Evolutionary conservation across 2,329 filamentous ascomycete species (phyloP), one percentile per base, ranked within the genome.

Genomic region (Shiraia sp.): DNA sequence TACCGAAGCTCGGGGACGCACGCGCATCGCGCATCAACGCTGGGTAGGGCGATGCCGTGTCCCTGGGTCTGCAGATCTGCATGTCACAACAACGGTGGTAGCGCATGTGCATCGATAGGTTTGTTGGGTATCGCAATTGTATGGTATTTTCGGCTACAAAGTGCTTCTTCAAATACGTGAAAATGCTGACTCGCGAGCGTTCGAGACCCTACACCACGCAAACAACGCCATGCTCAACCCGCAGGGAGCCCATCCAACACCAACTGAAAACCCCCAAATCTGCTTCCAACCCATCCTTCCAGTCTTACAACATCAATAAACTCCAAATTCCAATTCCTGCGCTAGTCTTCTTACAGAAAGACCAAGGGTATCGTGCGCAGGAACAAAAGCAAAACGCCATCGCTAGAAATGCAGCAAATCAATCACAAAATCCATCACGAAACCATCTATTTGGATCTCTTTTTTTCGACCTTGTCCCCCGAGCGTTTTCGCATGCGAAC

Each of bases 141-240:
- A 42, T 47, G 13, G 23, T 49, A 42, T 51, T 45, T 33, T 36
- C 41, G 37, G 42, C 40, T 50, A 52, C 41, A 36, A 40, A 51
- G 37, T 54, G 4, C 4, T 22, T 22, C 8, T 22, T 22, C 19
- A 44, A 31, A 41, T 42, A 29, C 13, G 15, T n/a, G 16, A 3
- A 17, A 26, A 32, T 42, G 33, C 44, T 47, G 44, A 55, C 29
- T 45, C 45, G 51, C 27, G 27, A 39, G 42, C 50, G 51, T 29
- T 39, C 45, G 36, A 42, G 29, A 36, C 16, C 27, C 32, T 43
- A 27, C 7, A 22, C 19, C 19, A 22, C 19, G 19, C 19, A 22
- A 38, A 25, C 14, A 52, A 59, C 52, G 47, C 61, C 56, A 56
- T 51, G 61, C 65, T 68, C 65, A 47, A 68, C 65, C 64, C 53